phyloP scores from a whole-genome alignment of 176 grass and related monocot species.

The Eragrostis curvula region DNA sequence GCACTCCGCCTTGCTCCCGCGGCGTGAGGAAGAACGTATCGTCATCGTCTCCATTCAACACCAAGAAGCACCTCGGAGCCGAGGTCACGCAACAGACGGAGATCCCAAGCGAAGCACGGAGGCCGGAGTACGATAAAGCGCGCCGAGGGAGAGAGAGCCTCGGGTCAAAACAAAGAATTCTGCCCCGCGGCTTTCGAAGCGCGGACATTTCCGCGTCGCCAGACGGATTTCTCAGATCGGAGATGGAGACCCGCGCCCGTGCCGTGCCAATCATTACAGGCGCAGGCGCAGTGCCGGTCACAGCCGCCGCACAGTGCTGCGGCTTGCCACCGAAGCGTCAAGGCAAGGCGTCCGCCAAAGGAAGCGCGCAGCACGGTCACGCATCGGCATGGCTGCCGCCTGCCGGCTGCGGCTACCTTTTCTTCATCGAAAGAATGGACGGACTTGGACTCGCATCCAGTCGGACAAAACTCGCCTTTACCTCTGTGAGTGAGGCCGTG shows the following conservation, averaged over 20 bases:
- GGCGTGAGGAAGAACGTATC: too few relatives aligned
- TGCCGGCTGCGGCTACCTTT: neutral
- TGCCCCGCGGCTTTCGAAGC: constrained; percentile 38
- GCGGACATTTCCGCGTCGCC: neutral
- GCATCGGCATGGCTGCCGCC: neutral
- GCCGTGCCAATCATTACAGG: constrained; percentile 25
- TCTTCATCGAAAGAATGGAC: constrained; percentile 45
- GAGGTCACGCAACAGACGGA: too few relatives aligned
- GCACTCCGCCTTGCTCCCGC: too few relatives aligned
- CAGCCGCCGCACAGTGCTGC: neutral
- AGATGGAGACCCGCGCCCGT: constrained; percentile 15
- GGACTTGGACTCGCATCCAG: neutral
- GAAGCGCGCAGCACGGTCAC: neutral
- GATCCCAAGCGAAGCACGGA: neutral
- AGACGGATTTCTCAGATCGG: constrained; percentile 38
- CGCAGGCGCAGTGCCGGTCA: neutral
- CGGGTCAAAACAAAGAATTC: neutral
- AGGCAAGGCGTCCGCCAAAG: neutral
- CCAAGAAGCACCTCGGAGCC: too few relatives aligned
- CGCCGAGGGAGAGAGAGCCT: neutral
- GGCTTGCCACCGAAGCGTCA: neutral
- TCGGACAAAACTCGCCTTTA: constrained; percentile 31
- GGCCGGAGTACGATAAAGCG: neutral
- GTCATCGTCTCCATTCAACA: too few relatives aligned
- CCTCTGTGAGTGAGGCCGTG: too few relatives aligned